phyloP scores from a whole-genome alignment of 2,329 filamentous ascomycete species.

The Venturia aucupariae region DNA sequence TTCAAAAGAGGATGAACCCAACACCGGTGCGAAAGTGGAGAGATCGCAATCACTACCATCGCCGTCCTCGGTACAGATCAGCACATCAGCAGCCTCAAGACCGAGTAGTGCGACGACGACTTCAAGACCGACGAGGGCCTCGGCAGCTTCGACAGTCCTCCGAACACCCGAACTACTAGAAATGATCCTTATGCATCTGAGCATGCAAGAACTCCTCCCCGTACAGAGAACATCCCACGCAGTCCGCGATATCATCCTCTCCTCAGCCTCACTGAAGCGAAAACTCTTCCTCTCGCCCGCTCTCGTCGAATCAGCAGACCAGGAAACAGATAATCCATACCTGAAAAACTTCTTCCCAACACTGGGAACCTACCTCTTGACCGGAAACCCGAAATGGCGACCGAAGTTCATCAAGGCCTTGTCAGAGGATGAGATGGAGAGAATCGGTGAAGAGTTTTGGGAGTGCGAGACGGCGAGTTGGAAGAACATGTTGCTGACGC shows the following conservation, averaged over 20 bases:
- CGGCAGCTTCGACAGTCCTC: not conserved
- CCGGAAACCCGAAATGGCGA: conserved; percentile 10
- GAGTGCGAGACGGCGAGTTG: conserved; percentile 2
- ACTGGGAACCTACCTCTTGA: conserved; percentile 8
- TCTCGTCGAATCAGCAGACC: not conserved
- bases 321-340: conserved; percentile 8
- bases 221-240: not conserved
- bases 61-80: not conserved
- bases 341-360: conserved; percentile 6
- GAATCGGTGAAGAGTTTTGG: conserved; percentile 3
- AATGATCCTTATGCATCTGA: conserved; percentile 8
- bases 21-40: not conserved
- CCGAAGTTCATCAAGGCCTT: conserved; percentile 12
- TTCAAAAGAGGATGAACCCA: not conserved
- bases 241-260: conserved; percentile 5
- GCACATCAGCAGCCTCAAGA: not conserved
- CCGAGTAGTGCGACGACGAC: not conserved
- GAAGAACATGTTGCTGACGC: conserved; percentile 12
- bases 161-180: conserved; percentile 10
- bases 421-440: conserved; percentile 1
- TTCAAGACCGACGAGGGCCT: not conserved
- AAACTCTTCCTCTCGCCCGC: conserved; percentile 11
- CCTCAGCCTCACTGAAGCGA: not conserved
- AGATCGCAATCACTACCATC: not conserved
- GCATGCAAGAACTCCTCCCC: conserved; percentile 5